These are phyloP conservation scores for Claviceps fusiformis DNA, from an alignment of 2,329 filamentous ascomycete genomes.

Conservation along the genomic window DNA sequence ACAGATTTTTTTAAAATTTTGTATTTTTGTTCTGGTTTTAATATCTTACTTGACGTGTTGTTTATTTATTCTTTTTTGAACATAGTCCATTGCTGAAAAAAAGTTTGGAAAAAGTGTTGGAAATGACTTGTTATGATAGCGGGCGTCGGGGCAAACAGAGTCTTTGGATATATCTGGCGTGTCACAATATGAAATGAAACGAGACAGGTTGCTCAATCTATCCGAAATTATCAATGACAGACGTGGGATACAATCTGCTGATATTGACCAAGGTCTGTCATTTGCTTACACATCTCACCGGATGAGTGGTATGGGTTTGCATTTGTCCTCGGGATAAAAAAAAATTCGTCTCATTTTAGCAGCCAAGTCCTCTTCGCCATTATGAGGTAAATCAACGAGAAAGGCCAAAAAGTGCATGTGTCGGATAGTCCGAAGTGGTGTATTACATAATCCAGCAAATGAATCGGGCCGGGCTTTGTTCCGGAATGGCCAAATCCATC, in stretches of 20 bases:
- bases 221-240: background rate
- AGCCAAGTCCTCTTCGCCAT: too few relatives aligned
- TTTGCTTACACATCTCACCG: background rate
- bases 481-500: slow-evolving; percentile 6
- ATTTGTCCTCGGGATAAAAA: background rate
- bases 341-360: too few relatives aligned
- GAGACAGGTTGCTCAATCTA: background rate
- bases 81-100: background rate
- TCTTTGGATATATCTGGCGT: background rate
- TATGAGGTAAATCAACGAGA: too few relatives aligned
- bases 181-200: background rate
- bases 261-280: background rate
- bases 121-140: background rate
- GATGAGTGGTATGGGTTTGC: background rate
- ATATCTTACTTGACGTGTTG: background rate
- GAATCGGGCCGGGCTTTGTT: slow-evolving; percentile 9
- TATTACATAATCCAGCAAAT: background rate
- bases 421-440: background rate
- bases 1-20: too few relatives aligned
- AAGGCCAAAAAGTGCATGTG: background rate
- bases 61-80: background rate
- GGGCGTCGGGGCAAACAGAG: background rate
- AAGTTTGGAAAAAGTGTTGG: background rate
- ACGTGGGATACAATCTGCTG: background rate
- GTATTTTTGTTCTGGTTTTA: background rate